phyloP scores from a whole-genome alignment of 495 filamentous ascomycete species.

The Hyphodiscus hymeniophilus region DNA sequence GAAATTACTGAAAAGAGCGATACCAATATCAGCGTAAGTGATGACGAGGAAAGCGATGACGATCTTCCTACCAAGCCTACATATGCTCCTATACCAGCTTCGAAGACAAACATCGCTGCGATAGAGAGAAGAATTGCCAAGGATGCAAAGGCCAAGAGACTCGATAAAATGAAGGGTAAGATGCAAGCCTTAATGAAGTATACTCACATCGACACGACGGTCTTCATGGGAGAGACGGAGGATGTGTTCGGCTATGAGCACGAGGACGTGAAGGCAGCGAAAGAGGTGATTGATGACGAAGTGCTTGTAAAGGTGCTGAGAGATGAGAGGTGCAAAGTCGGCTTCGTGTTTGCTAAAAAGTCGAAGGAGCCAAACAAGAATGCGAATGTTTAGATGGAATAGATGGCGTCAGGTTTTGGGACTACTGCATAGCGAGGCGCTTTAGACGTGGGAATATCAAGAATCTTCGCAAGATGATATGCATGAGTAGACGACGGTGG shows the following conservation, averaged over 20 bases:
- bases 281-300: conserved; percentile 49
- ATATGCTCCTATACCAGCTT: conserved; percentile 41
- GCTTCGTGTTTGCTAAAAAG: conserved; percentile 61
- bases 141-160: conserved; percentile 19
- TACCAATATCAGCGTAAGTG: background rate
- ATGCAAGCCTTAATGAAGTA: conserved; percentile 61
- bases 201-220: conserved; percentile 52
- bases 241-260: conserved; percentile 24
- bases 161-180: conserved; percentile 30
- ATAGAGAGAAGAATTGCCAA: conserved; percentile 44
- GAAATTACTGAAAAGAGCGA: conserved; percentile 20
- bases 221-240: conserved; percentile 21
- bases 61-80: conserved; percentile 24
- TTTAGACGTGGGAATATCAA: too few relatives aligned
- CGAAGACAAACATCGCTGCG: conserved; percentile 52
- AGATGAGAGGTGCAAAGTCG: conserved; percentile 51
- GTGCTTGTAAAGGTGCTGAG: conserved; percentile 51
- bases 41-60: conserved; percentile 36
- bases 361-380: too few relatives aligned
- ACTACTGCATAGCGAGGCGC: too few relatives aligned
- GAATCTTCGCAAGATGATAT: too few relatives aligned
- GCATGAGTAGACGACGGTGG: too few relatives aligned
- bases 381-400: too few relatives aligned
- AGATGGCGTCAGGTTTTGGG: too few relatives aligned
- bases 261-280: conserved; percentile 32